Evolutionary conservation across 2,329 filamentous ascomycete species (phyloP), one percentile per base, ranked within the genome.

Genomic region (Arthroderma sp.): DNA sequence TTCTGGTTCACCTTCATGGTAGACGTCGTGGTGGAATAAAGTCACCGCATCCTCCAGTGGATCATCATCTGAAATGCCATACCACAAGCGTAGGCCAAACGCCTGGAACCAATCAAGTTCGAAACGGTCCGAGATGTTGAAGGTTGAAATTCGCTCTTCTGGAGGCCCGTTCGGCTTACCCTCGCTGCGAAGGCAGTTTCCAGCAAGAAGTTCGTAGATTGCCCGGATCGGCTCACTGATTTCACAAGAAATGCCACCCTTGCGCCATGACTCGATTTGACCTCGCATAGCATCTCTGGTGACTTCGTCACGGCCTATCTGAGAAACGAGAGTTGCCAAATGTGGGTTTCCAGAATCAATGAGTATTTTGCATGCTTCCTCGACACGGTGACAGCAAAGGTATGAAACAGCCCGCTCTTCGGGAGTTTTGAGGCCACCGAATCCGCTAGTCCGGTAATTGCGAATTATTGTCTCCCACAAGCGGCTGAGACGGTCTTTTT

Each of bases 81-180:
- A 98, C 87, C 90, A 97, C 1, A 98, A 77, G 44, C 91, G 84
- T 54, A 98, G 78, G 9, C 88, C 91, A 70, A 98, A 95, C 0
- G 91, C 85, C 67, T 95, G 91, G 69, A 88, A 85, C 93, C 93
- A 98, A 68, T 94, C 87, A 37, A 98, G 77, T 3, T 83, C 83
- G 68, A 96, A 98, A 51, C 85, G 84, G 65, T 87, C 81, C 0
- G 89, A 87, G 62, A 98, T 87, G 56, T 84, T 79, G 67, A 98
- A 95, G 0, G 85, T 85, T 13, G 84, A 80, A 39, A 86, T 80
- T 47, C 87, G 84, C 71, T 97, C 88, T 70, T 97, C 93, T 7
- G 85, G 74, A 0, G 87, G 81, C 5, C 81, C 84, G 62, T 83
- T 85, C 1, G 69, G 66, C 66, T 86, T 85, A 9, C 91, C 93